Evolutionary conservation across 495 filamentous ascomycete species (phyloP).

Genomic region (Staphylotrichum longicolle): DNA sequence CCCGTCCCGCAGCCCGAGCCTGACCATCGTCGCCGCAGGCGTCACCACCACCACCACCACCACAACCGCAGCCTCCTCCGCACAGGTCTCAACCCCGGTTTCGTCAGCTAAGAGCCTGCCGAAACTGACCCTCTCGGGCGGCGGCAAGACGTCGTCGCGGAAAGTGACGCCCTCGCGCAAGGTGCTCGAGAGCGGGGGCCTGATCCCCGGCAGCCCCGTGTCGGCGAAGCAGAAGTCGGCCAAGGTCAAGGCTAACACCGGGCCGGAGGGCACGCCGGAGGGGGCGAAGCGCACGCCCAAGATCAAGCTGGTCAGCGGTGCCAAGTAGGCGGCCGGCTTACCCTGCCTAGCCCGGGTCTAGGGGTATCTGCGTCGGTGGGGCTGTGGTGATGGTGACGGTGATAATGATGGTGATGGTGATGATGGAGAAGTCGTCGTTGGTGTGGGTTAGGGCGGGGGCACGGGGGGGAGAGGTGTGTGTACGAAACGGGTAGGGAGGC

Average conservation of each 20-base stretch:
- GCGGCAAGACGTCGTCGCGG: conserved; percentile 20
- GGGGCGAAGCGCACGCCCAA: not conserved
- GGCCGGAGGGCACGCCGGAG: not conserved
- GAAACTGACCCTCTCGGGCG: not conserved
- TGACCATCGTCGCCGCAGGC: conserved; percentile 31
- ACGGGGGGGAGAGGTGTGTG: not conserved
- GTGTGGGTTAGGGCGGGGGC: too few relatives aligned
- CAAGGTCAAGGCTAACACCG: not conserved
- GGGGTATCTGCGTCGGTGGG: too few relatives aligned
- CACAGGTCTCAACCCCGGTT: not conserved
- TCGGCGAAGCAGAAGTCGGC: not conserved
- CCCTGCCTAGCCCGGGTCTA: too few relatives aligned
- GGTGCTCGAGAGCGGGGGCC: conserved; percentile 20
- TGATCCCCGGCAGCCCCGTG: not conserved
- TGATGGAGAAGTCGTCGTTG: too few relatives aligned
- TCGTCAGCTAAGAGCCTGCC: not conserved
- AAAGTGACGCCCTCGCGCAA: conserved; percentile 30
- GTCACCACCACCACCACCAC: conserved; percentile 3
- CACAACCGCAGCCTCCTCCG: not conserved
- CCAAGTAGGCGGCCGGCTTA: not conserved
- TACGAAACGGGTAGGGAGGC: not conserved
- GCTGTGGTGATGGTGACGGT: too few relatives aligned
- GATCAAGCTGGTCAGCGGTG: conserved; percentile 1
- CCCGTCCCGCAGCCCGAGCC: conserved; percentile 22
- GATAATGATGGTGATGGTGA: too few relatives aligned